Conservation (phyloP, 2,329 filamentous ascomycete genomes). For the Apiospora kogelbergensis region DNA sequence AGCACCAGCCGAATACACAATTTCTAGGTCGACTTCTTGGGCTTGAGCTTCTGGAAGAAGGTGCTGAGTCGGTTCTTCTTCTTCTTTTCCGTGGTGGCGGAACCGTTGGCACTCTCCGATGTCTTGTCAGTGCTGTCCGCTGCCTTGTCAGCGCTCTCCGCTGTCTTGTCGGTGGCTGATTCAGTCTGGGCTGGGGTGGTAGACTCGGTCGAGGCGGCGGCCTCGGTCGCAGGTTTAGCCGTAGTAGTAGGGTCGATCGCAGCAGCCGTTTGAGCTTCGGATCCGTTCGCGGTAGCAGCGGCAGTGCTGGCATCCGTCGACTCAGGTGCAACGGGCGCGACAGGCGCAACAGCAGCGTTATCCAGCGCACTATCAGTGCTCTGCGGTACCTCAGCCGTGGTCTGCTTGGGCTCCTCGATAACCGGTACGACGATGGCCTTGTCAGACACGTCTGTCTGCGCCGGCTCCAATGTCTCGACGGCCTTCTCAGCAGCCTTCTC, state of each 20-base stretch:
- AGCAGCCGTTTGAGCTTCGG: not conserved
- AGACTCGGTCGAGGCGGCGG: not conserved
- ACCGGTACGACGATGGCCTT: slow-evolving; percentile 13
- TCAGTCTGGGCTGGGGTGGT: not conserved
- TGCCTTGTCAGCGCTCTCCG: slow-evolving; percentile 12
- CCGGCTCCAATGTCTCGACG: slow-evolving; percentile 17
- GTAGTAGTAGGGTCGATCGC: slow-evolving; percentile 17
- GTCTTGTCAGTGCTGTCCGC: not conserved
- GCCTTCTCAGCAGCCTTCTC: slow-evolving; percentile 20
- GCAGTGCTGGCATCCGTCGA: not conserved
- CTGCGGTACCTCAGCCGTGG: not conserved
- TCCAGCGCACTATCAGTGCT: not conserved
- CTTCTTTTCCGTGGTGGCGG: slow-evolving; percentile 39
- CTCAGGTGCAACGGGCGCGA: not conserved
- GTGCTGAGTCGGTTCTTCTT: slow-evolving; percentile 43
- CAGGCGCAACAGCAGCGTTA: not conserved
- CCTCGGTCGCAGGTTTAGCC: slow-evolving; percentile 14
- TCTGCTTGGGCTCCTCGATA: slow-evolving; percentile 16
- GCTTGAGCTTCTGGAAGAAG: slow-evolving; percentile 33
- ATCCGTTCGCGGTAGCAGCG: not conserved
- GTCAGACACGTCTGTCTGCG: not conserved
- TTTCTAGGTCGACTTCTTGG: slow-evolving; percentile 14
- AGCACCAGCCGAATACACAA: too few species aligned
- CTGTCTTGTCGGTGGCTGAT: slow-evolving; percentile 7
- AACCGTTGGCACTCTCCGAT: slow-evolving; percentile 17